Base-by-base conservation (phyloP, 306 rosid species). In the Cajanus cajan region DNA sequence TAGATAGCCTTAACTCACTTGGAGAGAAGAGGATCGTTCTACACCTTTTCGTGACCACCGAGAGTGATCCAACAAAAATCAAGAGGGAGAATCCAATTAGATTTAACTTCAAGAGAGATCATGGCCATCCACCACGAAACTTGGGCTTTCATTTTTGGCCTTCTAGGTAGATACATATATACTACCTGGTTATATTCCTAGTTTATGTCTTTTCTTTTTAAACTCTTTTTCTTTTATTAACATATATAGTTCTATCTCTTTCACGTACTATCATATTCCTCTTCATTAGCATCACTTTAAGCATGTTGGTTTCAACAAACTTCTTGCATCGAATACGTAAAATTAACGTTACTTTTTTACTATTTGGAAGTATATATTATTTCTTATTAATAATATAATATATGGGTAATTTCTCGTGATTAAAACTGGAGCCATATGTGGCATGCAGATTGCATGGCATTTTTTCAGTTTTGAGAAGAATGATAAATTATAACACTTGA, bases 71-170 rank as follows among this genome's bases (percentile, higher is more conserved):
- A 15, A 39, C 10, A 4, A 8, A 8, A 2, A 22, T 5, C 25
- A 10, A 44, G 50, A 48, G 45, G 48, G 4, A 48, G 1, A 28
- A 2, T 40, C 22, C 74, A 68, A 28, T 9, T 50, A 41, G 6
- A 21, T 67, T 67, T 25, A 55, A 33, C 22, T 67, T 67, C 34
- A 55, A 33, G 22, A 79, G 15, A 47, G 7, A 80, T 28, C 31
- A 28, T 95, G 98, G 89, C 91, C 44, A 52, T 85, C n/a, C 37
- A 65, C 77, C 84, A 77, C 33, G 80, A 87, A 5, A 43, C 79
- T 6, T 78, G 74, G 75, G 88, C 73, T 76, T 82, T 95, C 61
- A 68, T 84, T 72, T 95, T 90, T 47, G 98, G 97, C 68, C 88
- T 95, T 77, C 78, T 92, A 84, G 98, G 98, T 94, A 86, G 10